Evolutionary conservation across 768 basidiomycete species (phyloP).

Genomic region (Wakefieldia striispora): DNA sequence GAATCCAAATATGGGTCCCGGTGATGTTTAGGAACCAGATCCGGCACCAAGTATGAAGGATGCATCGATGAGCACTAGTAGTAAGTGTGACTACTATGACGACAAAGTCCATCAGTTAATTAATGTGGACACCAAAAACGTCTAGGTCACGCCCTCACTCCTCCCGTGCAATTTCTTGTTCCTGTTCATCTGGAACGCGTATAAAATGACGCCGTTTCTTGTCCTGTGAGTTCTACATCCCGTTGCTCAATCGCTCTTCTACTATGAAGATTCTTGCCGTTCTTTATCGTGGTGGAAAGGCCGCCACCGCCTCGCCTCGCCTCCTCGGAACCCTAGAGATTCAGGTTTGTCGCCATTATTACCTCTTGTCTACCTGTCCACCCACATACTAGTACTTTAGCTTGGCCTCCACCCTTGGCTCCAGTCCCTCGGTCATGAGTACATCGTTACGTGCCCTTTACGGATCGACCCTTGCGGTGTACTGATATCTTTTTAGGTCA

Average conservation of each 20-base stretch:
- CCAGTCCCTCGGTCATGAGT: conserved; percentile 70
- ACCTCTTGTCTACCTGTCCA: not conserved
- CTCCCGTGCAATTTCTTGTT: not conserved
- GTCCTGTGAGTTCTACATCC: not conserved
- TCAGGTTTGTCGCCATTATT: conserved; percentile 40
- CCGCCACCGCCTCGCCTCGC: conserved; percentile 65
- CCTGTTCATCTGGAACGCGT: not conserved
- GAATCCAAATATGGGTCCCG: conserved; percentile 1
- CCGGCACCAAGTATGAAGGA: too few species aligned
- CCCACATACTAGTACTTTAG: conserved; percentile 30
- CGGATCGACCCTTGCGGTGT: too few species aligned
- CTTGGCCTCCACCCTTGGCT: conserved; percentile 73
- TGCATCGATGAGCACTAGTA: too few species aligned
- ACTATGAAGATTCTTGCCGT: conserved; percentile 54
- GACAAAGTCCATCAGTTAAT: not conserved
- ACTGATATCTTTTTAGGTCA: conserved; percentile 44
- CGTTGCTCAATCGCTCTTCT: not conserved
- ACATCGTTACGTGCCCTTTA: conserved; percentile 49
- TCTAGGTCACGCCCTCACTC: not conserved
- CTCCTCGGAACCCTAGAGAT: conserved; percentile 82
- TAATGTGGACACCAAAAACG: not conserved
- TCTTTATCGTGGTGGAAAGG: conserved; percentile 64
- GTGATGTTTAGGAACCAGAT: too few species aligned
- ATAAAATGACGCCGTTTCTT: not conserved
- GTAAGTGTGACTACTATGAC: too few species aligned